Evolutionary conservation across 345 rosid genomes (phyloP), one percentile per base, ranked within the genome.

Genomic region (Rhizophora mangle): DNA sequence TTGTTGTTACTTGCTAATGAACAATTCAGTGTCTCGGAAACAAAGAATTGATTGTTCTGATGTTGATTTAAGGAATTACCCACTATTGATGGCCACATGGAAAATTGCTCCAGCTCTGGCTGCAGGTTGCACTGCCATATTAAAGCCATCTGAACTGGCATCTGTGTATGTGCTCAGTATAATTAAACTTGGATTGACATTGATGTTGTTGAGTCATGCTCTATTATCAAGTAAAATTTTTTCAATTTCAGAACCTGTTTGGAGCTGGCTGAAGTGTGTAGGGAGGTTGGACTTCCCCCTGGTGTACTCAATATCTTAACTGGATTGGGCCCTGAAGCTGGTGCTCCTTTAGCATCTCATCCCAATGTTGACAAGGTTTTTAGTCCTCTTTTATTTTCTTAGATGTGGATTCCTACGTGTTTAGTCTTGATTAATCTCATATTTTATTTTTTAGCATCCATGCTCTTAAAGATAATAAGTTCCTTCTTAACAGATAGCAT

Each of bases 91-190:
- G 97, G 96, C 98, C 68, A 74, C 85, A 64, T 92, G 99, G 98
- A 96, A 96, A 79, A 96, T 92, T 22, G 99, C 99, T 81, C 97
- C 99, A 71, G 90, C 99, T 31, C 76, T 96, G 81, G 99, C 99
- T 71, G 99, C 99, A 34, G 99, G 99, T 62, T 92, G 98, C 76
- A 72, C 96, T 6, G 96, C 98, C 20, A 82, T 92, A 83, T 77
- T 96, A 74, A 92, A 92, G 77, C 98, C 98, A 56, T 90, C 98
- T 32, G 99, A 92, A 81, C 60, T 96, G 78, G 86, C 98, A 36
- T 92, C 97, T 5, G 63, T 88, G 98, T 92, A 86, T 69, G 95
- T 78, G 32, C 55, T 78, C 32, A 24, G 60, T 73, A 39, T 68
- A 19, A 63, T 15, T 62, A 36, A 67, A 32, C 32, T 65, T 60